A percentile compares a stretch with the other conserved stretches of the same genome.
phyloP scores from a whole-genome alignment of 2,329 filamentous ascomycete genomes.

The Ceratocystis cacaofunesta region DNA sequence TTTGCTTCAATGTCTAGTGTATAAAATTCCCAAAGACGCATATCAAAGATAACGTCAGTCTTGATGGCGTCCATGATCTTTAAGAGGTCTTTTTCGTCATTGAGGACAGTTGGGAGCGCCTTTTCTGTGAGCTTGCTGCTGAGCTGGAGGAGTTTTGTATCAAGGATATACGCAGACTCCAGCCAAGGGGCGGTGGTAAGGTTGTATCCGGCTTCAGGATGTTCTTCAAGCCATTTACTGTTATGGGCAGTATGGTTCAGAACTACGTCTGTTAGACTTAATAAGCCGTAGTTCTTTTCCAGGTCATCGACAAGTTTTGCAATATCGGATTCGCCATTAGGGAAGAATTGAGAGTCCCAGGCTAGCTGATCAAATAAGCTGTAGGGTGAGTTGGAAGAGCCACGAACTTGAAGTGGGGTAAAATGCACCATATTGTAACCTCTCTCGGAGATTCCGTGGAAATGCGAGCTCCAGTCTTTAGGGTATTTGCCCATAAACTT shows the following conservation, averaged over 20 bases:
- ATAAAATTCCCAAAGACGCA: slow-evolving; percentile 90
- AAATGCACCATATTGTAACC: slow-evolving; percentile 99
- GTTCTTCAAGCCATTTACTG: slow-evolving; percentile 81
- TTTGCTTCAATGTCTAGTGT: slow-evolving; percentile 64
- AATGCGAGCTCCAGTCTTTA: slow-evolving; percentile 74
- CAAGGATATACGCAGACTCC: slow-evolving; percentile 47
- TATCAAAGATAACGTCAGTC: slow-evolving; percentile 57
- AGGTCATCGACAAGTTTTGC: slow-evolving; percentile 62
- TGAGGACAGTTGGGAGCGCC: slow-evolving; percentile 61
- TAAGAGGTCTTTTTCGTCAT: slow-evolving; percentile 55
- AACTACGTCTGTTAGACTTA: slow-evolving; percentile 89
- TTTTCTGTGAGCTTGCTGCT: slow-evolving; percentile 55
- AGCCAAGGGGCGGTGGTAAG: slow-evolving; percentile 73
- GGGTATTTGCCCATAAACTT: slow-evolving; percentile 97
- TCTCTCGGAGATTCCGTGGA: slow-evolving; percentile 72
- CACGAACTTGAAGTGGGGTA: slow-evolving; percentile 78
- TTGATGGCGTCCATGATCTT: slow-evolving; percentile 76
- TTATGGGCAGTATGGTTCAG: slow-evolving; percentile 97
- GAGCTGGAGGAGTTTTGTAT: slow-evolving; percentile 55
- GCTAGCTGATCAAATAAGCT: slow-evolving; percentile 84
- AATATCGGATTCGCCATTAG: slow-evolving; percentile 70
- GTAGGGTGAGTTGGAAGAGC: slow-evolving; percentile 88
- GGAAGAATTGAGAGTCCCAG: slow-evolving; percentile 73
- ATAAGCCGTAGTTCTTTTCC: slow-evolving; percentile 67
- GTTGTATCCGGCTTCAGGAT: slow-evolving; percentile 93